Conservation (phyloP, 371 early-diverging fungal species). For the Batkoa obscura region DNA sequence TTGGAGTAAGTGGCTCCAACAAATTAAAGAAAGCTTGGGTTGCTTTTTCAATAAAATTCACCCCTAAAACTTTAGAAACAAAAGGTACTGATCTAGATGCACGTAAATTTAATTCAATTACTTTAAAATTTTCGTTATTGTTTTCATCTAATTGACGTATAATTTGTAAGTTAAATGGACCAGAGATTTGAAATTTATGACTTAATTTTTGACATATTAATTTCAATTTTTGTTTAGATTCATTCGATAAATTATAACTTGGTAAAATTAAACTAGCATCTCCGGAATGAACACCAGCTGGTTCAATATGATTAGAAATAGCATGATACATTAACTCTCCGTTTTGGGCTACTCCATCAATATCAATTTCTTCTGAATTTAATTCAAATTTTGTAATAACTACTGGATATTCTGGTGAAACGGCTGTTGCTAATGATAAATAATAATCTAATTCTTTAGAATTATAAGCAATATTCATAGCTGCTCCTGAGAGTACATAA, state of each 20-base stretch:
- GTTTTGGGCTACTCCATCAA: constrained; percentile 83
- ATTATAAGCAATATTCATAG: constrained; percentile 86
- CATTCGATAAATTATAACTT: constrained; percentile 62
- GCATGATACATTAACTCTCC: constrained; percentile 79
- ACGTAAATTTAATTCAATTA: constrained; percentile 92
- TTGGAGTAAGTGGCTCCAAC: constrained; percentile 44
- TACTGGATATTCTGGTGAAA: constrained; percentile 81
- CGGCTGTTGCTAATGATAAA: constrained; percentile 66
- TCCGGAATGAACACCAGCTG: constrained; percentile 94
- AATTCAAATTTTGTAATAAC: constrained; percentile 91
- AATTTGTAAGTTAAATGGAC: constrained; percentile 96
- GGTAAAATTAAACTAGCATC: constrained; percentile 89
- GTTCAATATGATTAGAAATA: constrained; percentile 87
- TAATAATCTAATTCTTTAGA: constrained; percentile 55
- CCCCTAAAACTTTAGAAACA: constrained; percentile 77
- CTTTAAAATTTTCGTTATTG: constrained; percentile 52
- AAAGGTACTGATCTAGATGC: constrained; percentile 92
- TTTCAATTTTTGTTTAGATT: constrained; percentile 71
- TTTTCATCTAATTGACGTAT: constrained; percentile 67
- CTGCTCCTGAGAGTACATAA: constrained; percentile 88
- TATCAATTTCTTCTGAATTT: constrained; percentile 88
- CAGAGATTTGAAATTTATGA: constrained; percentile 77
- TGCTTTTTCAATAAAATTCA: constrained; percentile 84
- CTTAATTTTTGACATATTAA: constrained; percentile 74
- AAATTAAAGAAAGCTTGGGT: constrained; percentile 39